Base-by-base conservation (phyloP, 257 asterid genomes). In the Penstemon eatonii region DNA sequence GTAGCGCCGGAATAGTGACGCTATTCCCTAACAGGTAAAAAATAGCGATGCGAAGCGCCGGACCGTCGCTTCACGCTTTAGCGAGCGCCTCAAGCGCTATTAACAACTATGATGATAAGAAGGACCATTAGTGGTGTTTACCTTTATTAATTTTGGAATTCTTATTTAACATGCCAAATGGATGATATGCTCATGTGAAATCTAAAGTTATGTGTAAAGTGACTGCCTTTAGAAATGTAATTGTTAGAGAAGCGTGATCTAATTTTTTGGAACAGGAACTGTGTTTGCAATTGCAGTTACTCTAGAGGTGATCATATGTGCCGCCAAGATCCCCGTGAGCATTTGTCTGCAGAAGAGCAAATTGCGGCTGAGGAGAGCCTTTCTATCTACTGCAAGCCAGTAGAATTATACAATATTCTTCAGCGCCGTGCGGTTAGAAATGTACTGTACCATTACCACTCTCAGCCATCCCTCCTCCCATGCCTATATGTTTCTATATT, bases 341-440 rank as follows among this genome's bases (percentile, higher is more conserved):
- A 85, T 69, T 85, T 94, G 84, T 86, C 99, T 66, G 84, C 89
- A 33, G 98, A 94, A 73, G 96, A 91, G 84, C 91, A 91, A 80
- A 83, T 78, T 74, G 96, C 90, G 62, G 96, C 96, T 36, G 98
- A 94, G 83, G 98, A 89, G 81, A 89, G 99, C 83, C 96, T 94
- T 44, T 82, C 96, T 53, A 78, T 68, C 63, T 94, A 91, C 72
- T 91, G 98, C 91, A 94, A 94, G 83, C 99, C 99, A 19, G 96
- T 94, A 68, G 99, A 94, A 44, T 72, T 91, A 56, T 94, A 94
- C 80, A 94, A 94, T 78, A 91, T 94, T 68, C 89, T 94, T 67
- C 96, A 91, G 78, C 98, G 98, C 44, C 96, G 99, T 40, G 89
- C 95, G 49, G 74, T 80, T 72, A 79, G 79, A 79, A 87, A 91